Base-by-base conservation (phyloP, 1,139 yeast species). In the Suhomyces choctaworum region DNA sequence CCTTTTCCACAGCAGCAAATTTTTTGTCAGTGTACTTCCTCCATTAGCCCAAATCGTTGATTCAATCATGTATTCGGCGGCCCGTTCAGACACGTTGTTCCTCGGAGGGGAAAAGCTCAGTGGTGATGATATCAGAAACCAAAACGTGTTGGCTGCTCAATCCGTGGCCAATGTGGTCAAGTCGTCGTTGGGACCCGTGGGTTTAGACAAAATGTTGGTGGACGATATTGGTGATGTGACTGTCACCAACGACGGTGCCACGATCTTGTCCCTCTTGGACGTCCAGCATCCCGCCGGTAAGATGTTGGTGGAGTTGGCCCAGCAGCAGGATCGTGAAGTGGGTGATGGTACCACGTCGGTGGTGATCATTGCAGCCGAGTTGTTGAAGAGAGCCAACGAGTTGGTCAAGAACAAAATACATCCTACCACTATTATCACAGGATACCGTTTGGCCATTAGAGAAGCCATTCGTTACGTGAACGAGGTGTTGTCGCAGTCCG, bases 241-340 rank as follows among this genome's bases (percentile, higher is more conserved):
- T 5, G 97, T 94, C 36, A 94, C 99, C 35, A 94, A 94, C 59
- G 99, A 94, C 62, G 99, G 99, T 46, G 98, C 99, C 38, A 94
- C 98, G 7, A 94, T 94, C 48, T 72, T 94, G 46, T 76, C 92
- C 8, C 67, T 94, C 41, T 73, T 94, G 47, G 98, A 94, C 58
- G 97, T 94, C 36, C 97, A 94, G 64, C 99, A 94, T 60, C 99
- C 99, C 22, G 98, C 98, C 0, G 98, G 98, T 15, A 89, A 88
- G 66, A 92, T 94, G 49, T 72, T 94, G 44, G 98, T 94, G 31
- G 98, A 94, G 58, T 76, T 94, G 56, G 99, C 98, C 3, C 97
- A 92, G 61, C 98, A 94, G 61, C 99, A 94, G 67, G 99, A 94
- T 61, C 80, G 96, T 56, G 98, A 94, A 65, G 96, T 94, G 40